Evolutionary conservation across 305 asterid genomes (phyloP).

Genomic region (Lippia alba): DNA sequence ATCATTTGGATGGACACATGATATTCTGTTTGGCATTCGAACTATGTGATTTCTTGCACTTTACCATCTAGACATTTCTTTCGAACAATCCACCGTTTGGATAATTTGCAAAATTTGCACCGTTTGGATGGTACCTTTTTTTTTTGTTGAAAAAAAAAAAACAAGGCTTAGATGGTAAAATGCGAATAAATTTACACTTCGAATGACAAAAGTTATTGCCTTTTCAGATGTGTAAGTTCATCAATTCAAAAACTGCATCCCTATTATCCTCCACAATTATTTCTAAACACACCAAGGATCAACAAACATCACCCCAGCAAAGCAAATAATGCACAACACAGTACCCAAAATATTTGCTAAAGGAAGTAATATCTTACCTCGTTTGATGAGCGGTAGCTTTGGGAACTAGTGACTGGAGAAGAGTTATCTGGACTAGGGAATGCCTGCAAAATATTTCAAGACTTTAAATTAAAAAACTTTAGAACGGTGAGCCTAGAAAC

Average conservation of each 20-base stretch:
- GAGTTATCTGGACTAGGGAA: constrained; percentile 67
- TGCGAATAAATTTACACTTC: too few species aligned
- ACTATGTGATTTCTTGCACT: too few species aligned
- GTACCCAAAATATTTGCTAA: constrained; percentile 23
- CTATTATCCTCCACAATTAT: background rate
- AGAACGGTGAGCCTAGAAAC: constrained; percentile 27
- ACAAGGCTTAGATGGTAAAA: too few species aligned
- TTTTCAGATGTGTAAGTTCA: background rate
- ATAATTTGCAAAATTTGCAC: too few species aligned
- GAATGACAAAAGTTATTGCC: too few species aligned
- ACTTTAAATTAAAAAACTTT: constrained; percentile 28
- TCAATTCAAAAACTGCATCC: constrained; percentile 15
- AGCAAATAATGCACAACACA: background rate
- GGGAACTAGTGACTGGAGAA: constrained; percentile 61
- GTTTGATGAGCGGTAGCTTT: constrained; percentile 59
- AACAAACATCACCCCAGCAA: background rate
- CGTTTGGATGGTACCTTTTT: too few species aligned
- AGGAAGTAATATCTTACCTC: constrained; percentile 60
- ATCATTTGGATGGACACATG: background rate
- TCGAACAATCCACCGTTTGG: too few species aligned
- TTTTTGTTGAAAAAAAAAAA: too few species aligned
- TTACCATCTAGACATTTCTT: too few species aligned
- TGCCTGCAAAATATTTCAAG: constrained; percentile 50
- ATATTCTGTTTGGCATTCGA: too few species aligned
- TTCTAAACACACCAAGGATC: background rate